Conservation (phyloP, 2,329 filamentous ascomycete species). For the Scedosporium minutisporum region DNA sequence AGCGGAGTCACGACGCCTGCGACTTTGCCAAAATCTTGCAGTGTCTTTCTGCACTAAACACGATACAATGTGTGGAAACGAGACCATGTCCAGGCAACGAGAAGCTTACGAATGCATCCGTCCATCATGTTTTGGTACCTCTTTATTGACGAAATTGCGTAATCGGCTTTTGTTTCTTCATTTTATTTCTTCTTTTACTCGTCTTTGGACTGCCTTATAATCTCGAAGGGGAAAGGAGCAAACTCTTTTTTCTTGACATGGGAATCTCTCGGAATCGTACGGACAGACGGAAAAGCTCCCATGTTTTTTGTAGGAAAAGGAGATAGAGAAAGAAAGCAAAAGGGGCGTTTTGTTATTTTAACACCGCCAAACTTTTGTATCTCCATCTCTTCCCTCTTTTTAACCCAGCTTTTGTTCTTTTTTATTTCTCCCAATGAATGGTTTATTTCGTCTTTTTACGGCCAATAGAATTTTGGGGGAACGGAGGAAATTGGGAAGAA, state of each 20-base stretch:
- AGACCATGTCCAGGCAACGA: slow-evolving; percentile 1
- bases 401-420: not conserved
- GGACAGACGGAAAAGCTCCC: not conserved
- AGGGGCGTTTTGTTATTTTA: not conserved
- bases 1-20: not conserved
- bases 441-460: not conserved
- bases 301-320: too few relatives aligned
- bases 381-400: not conserved
- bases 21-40: not conserved
- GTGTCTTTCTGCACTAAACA: not conserved
- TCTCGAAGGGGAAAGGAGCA: not conserved
- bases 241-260: not conserved
- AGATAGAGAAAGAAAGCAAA: not conserved
- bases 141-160: slow-evolving; percentile 5
- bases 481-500: not conserved
- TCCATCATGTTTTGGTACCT: not conserved
- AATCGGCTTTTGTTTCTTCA: not conserved
- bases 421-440: not conserved
- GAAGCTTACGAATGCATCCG: slow-evolving; percentile 5
- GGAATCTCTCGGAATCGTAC: not conserved
- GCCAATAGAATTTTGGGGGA: not conserved
- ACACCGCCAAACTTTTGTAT: not conserved
- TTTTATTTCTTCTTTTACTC: not conserved
- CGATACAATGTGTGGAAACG: slow-evolving; percentile 2
- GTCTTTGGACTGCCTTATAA: not conserved